These are phyloP conservation scores for Colletotrichum limetticola DNA, from an alignment of 2,329 filamentous ascomycete genomes.

Conservation along the genomic window DNA sequence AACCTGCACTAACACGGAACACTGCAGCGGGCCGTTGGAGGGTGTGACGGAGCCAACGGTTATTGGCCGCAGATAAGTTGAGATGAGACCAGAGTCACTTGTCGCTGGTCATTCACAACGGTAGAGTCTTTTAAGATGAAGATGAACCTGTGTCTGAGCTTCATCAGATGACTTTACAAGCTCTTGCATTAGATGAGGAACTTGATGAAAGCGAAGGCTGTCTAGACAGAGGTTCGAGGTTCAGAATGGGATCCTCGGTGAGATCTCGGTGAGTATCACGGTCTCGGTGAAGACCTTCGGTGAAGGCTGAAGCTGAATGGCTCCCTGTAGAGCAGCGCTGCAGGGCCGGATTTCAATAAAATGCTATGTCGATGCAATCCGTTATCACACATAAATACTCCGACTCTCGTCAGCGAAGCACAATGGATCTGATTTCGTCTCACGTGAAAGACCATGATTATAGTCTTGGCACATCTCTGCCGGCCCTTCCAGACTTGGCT, in stretches of 20 bases:
- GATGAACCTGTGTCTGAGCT: neutral
- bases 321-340: neutral
- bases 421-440: neutral
- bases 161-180: conserved; percentile 1
- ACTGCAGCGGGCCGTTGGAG: conserved; percentile 20
- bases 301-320: neutral
- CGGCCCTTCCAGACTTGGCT: neutral
- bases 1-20: conserved; percentile 14
- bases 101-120: neutral
- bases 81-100: conserved; percentile 25
- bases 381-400: neutral
- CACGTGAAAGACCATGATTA: neutral
- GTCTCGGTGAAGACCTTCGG: neutral
- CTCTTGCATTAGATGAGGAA: neutral
- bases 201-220: neutral
- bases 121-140: neutral
- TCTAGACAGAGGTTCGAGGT: neutral
- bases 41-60: conserved; percentile 16
- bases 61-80: conserved; percentile 17
- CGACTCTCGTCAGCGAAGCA: neutral
- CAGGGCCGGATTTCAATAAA: neutral
- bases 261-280: neutral
- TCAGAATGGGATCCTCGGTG: neutral
- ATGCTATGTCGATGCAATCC: neutral
- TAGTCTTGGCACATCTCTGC: neutral